These are phyloP conservation scores for Globisporangium camurandrum DNA, from an alignment of 352 stramenopile genomes.

Conservation along the genomic window DNA sequence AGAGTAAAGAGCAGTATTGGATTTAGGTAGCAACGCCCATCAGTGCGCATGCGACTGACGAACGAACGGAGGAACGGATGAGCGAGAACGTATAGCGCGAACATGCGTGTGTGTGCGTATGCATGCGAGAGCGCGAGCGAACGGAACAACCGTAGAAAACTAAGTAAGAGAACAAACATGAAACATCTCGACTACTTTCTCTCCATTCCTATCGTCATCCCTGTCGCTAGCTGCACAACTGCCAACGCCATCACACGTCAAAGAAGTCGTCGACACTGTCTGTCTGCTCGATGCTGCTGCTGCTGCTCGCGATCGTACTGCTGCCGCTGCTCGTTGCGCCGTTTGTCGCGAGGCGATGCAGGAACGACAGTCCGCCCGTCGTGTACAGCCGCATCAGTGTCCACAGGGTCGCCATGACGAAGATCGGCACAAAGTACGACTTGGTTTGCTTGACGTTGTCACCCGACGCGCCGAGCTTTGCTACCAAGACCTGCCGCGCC, in stretches of 20 bases:
- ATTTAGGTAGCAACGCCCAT: not conserved
- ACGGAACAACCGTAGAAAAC: conserved; percentile 6
- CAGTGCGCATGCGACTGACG: not conserved
- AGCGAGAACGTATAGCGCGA: too few species aligned
- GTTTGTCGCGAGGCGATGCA: conserved; percentile 1
- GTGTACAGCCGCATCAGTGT: conserved; percentile 61
- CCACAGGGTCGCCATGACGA: conserved; percentile 54
- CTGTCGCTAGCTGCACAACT: too few species aligned
- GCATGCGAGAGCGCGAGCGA: not conserved
- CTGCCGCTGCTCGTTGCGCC: not conserved
- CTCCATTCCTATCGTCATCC: not conserved
- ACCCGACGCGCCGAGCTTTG: conserved; percentile 37
- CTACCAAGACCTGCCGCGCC: conserved; percentile 49
- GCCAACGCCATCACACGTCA: conserved; percentile 10
- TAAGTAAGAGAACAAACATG: conserved; percentile 6
- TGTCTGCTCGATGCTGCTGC: not conserved
- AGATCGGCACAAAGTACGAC: conserved; percentile 48
- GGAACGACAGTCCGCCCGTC: conserved; percentile 37
- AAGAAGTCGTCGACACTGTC: conserved; percentile 10
- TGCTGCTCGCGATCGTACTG: not conserved
- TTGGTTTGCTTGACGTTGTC: conserved; percentile 10
- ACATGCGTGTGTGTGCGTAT: not conserved
- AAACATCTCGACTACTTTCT: not conserved
- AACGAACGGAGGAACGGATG: not conserved
- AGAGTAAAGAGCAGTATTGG: not conserved